These are phyloP conservation scores for Pseudoneurospora amorphoporcata DNA, from an alignment of 495 filamentous ascomycete genomes.

Conservation along the genomic window DNA sequence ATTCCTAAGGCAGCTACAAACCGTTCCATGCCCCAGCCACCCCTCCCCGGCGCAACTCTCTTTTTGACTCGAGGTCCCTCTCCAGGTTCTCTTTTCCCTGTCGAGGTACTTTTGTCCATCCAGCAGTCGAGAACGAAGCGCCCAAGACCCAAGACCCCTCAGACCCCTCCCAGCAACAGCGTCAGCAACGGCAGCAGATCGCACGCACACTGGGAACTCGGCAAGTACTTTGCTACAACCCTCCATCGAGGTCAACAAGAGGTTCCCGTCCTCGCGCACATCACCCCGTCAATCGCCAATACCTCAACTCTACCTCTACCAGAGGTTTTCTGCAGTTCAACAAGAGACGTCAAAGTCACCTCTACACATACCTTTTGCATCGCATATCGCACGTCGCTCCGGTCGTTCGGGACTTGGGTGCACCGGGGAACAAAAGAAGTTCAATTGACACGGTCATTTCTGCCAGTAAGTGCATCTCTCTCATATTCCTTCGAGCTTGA, in stretches of 20 bases:
- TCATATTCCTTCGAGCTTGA: background rate
- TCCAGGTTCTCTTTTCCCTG: background rate
- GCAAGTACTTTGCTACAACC: background rate
- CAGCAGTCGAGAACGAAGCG: background rate
- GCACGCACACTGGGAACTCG: background rate
- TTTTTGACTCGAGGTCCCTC: background rate
- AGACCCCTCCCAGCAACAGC: background rate
- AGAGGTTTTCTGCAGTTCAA: background rate
- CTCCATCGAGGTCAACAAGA: background rate
- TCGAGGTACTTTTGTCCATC: background rate
- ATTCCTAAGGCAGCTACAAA: background rate
- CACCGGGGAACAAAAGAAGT: background rate
- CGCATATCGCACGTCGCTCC: background rate
- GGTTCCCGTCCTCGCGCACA: background rate
- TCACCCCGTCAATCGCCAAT: background rate
- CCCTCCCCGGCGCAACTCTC: background rate
- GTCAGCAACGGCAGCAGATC: background rate
- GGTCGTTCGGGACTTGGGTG: background rate
- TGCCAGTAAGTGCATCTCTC: background rate
- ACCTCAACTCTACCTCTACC: background rate
- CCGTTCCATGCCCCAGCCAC: background rate
- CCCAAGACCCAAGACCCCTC: background rate
- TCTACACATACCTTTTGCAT: background rate
- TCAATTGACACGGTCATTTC: background rate
- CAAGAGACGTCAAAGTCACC: background rate